These are phyloP conservation scores for Gymnopilus junonius DNA, from an alignment of 768 basidiomycete species.

Conservation along the genomic window DNA sequence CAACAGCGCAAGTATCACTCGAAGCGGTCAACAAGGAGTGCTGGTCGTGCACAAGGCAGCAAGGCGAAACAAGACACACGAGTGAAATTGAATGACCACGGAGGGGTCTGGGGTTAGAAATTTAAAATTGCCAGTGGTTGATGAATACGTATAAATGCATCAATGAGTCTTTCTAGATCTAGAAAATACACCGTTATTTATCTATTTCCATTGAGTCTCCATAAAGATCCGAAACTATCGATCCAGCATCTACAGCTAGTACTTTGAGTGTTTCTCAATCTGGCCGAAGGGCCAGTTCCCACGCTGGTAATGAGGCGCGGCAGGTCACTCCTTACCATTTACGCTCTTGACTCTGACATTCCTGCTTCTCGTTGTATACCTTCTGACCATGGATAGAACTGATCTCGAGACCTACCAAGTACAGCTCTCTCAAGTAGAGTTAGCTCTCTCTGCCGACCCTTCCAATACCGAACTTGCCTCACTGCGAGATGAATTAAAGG, in stretches of 20 bases:
- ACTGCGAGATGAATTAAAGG: constrained; percentile 76
- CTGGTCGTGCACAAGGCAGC: constrained; percentile 76
- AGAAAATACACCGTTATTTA: too few species aligned
- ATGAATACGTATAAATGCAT: too few species aligned
- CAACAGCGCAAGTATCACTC: constrained; percentile 82
- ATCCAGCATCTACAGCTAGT: too few species aligned
- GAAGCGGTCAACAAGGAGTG: constrained; percentile 63
- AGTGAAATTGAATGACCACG: constrained; percentile 57
- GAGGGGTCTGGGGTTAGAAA: constrained; percentile 69
- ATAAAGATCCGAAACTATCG: too few species aligned
- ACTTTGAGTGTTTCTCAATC: too few species aligned
- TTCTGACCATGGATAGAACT: constrained; percentile 54
- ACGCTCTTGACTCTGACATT: not conserved
- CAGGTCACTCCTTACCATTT: not conserved
- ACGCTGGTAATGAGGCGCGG: not conserved
- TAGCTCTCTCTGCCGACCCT: constrained; percentile 77
- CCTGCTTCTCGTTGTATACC: constrained; percentile 2
- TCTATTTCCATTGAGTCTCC: too few species aligned
- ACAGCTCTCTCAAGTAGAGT: constrained; percentile 87
- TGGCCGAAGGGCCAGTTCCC: constrained; percentile 3
- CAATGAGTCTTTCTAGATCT: too few species aligned
- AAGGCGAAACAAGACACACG: constrained; percentile 82
- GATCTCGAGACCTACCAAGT: constrained; percentile 92
- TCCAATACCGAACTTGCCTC: constrained; percentile 72
- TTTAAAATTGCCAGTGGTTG: too few species aligned